Conservation (phyloP, 148 eudicot genomes). For the Silene uniflora region DNA sequence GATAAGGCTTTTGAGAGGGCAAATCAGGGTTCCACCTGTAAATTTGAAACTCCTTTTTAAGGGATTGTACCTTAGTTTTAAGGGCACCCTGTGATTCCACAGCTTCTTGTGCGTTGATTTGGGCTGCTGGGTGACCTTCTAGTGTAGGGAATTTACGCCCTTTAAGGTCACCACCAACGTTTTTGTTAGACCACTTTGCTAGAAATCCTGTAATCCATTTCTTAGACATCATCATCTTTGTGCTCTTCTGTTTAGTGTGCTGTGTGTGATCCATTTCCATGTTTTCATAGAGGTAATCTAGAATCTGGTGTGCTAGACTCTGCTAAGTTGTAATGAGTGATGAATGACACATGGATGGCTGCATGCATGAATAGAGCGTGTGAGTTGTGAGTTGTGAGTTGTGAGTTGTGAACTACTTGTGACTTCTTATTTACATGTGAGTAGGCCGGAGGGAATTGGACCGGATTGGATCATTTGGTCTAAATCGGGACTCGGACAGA, state of each 20-base stretch:
- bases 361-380: constrained; percentile 16
- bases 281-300: too few relatives aligned
- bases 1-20: constrained; percentile 54
- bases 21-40: constrained; percentile 68
- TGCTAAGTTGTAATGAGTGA: not conserved
- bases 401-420: too few relatives aligned
- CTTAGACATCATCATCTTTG: not conserved
- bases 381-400: too few relatives aligned
- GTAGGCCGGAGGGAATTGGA: too few relatives aligned
- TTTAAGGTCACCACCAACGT: not conserved
- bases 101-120: constrained; percentile 41
- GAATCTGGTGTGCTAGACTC: not conserved
- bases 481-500: too few relatives aligned
- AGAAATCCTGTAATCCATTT: not conserved
- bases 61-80: constrained; percentile 5
- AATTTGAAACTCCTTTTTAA: constrained; percentile 59
- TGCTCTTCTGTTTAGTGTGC: not conserved
- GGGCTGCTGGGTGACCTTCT: constrained; percentile 52
- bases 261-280: too few relatives aligned
- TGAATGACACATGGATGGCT: constrained; percentile 20
- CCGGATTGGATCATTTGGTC: too few relatives aligned
- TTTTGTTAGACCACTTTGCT: not conserved
- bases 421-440: too few relatives aligned
- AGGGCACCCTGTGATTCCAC: constrained; percentile 26
- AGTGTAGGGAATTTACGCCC: constrained; percentile 40